Conservation (phyloP, 352 stramenopile species). For the Globisporangium barbulae region DNA sequence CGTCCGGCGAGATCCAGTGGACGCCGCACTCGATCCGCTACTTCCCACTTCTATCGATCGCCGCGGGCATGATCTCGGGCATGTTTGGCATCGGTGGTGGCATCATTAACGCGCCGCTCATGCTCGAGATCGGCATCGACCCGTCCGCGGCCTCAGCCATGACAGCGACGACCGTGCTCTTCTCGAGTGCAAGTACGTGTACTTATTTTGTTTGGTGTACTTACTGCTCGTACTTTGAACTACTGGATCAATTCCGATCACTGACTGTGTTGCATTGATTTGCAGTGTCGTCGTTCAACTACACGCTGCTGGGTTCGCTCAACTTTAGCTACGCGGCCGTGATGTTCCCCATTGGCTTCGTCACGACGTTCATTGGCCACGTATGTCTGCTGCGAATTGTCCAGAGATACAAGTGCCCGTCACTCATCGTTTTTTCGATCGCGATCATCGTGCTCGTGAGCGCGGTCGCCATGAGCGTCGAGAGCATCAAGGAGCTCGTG, state of each 20-base stretch:
- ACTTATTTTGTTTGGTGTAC: background rate
- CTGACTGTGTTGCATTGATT: background rate
- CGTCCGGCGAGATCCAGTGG: slow-evolving; percentile 36
- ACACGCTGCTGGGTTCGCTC: slow-evolving; percentile 49
- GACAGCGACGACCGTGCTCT: slow-evolving; percentile 75
- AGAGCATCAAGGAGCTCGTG: slow-evolving; percentile 41
- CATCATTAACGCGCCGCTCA: slow-evolving; percentile 93
- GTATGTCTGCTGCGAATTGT: slow-evolving; percentile 47
- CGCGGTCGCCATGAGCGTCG: slow-evolving; percentile 57
- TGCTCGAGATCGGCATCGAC: slow-evolving; percentile 92
- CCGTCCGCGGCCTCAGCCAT: slow-evolving; percentile 84
- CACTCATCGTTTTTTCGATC: slow-evolving; percentile 71
- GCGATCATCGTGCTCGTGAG: slow-evolving; percentile 61
- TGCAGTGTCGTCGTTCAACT: slow-evolving; percentile 65
- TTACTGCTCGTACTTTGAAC: background rate
- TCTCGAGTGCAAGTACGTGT: slow-evolving; percentile 61
- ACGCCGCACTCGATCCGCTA: slow-evolving; percentile 62
- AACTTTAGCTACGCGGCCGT: slow-evolving; percentile 41
- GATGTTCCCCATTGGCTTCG: slow-evolving; percentile 56
- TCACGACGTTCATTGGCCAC: slow-evolving; percentile 56
- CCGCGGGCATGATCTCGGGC: slow-evolving; percentile 89
- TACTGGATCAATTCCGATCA: background rate
- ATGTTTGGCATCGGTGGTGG: slow-evolving; percentile 96
- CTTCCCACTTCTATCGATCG: slow-evolving; percentile 88
- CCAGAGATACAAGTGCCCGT: slow-evolving; percentile 57